Evolutionary conservation across 2,329 filamentous ascomycete genomes (phyloP).

Genomic region (Cercospora sp.): DNA sequence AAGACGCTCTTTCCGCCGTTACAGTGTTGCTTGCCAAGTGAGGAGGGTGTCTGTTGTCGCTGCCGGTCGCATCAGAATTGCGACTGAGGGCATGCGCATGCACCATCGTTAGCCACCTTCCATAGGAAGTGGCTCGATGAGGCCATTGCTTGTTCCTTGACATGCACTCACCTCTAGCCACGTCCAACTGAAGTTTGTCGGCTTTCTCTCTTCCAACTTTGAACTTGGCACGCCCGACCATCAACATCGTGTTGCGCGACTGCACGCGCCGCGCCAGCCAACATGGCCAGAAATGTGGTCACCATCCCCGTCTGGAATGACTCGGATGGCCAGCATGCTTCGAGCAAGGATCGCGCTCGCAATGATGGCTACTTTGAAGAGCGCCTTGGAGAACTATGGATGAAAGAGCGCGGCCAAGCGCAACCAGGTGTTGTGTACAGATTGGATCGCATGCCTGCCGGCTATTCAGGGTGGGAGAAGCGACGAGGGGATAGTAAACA

Average conservation of each 20-base stretch:
- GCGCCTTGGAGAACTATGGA: conserved; percentile 33
- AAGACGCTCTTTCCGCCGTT: neutral
- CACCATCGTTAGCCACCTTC: neutral
- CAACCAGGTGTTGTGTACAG: conserved; percentile 42
- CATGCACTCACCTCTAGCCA: neutral
- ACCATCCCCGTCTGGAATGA: conserved; percentile 16
- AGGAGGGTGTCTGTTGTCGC: neutral
- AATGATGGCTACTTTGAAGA: conserved; percentile 34
- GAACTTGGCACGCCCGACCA: neutral
- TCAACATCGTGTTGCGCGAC: neutral
- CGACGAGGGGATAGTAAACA: conserved; percentile 31
- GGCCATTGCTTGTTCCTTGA: neutral
- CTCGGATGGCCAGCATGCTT: conserved; percentile 22
- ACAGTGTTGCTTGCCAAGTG: neutral
- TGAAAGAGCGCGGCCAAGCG: conserved; percentile 23
- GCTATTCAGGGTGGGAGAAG: conserved; percentile 55
- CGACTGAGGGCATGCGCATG: neutral
- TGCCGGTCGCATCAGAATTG: neutral
- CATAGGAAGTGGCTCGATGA: neutral
- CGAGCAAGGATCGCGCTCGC: conserved; percentile 12
- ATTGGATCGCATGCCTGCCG: conserved; percentile 55
- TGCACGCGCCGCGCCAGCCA: neutral
- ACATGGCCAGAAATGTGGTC: conserved; percentile 4
- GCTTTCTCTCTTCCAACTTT: neutral
- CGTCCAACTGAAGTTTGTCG: neutral